These are phyloP conservation scores for Kalmusia sp. DNA, from an alignment of 2,329 filamentous ascomycete genomes.

Conservation along the genomic window DNA sequence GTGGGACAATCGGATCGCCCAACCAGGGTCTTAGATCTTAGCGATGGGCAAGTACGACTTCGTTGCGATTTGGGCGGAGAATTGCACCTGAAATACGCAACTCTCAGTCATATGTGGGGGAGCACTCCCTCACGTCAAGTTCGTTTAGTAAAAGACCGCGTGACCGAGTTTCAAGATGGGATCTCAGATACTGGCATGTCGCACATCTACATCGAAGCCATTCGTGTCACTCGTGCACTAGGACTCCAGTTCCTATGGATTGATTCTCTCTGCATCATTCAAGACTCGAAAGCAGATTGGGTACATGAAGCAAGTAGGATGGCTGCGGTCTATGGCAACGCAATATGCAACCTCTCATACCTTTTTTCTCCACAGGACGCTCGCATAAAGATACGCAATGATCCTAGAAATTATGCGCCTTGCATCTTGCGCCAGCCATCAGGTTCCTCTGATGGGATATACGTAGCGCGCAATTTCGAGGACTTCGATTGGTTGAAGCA, in stretches of 20 bases:
- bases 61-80: not conserved
- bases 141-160: not conserved
- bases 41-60: not conserved
- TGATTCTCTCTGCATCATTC: slow-evolving; percentile 1
- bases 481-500: not conserved
- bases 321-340: not conserved
- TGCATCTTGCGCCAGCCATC: not conserved
- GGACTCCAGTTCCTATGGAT: not conserved
- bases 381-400: not conserved
- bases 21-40: not conserved
- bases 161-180: not conserved
- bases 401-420: not conserved
- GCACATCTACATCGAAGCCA: not conserved
- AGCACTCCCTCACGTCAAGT: not conserved
- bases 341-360: not conserved
- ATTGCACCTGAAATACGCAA: not conserved
- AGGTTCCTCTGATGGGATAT: not conserved
- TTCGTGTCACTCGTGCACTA: not conserved
- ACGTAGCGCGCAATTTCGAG: not conserved
- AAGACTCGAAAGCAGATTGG: slow-evolving; percentile 1
- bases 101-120: slow-evolving; percentile 1
- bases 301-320: not conserved
- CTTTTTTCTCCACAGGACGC: not conserved
- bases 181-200: not conserved
- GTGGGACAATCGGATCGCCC: not conserved